A percentile compares a stretch with the other conserved stretches of the same genome.
Evolutionary conservation across 768 basidiomycete species (phyloP).

Genomic region (Scleroderma bovista): DNA sequence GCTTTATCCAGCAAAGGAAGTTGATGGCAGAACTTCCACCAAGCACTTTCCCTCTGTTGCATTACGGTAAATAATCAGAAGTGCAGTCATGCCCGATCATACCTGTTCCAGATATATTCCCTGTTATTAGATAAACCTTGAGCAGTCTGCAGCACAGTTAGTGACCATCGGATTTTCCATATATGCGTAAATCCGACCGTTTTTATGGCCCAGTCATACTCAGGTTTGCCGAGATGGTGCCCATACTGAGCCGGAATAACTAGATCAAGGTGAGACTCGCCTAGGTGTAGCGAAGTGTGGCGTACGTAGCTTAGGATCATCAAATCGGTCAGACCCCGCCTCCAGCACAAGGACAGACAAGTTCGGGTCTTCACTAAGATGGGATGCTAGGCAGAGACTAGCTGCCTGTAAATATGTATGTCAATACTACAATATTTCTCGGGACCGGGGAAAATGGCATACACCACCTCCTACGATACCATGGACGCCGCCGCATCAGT

Average conservation of each 20-base stretch:
- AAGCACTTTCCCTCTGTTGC: constrained; percentile 21
- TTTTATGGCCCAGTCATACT: constrained; percentile 19
- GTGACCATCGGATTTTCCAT: too few species aligned
- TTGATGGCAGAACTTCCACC: constrained; percentile 45
- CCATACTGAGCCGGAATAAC: constrained; percentile 29
- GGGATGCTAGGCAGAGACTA: constrained; percentile 33
- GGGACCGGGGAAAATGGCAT: neutral
- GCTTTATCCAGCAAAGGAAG: constrained; percentile 29
- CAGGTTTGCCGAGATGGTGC: constrained; percentile 19
- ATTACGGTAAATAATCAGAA: neutral
- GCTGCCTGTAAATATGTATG: constrained; percentile 20
- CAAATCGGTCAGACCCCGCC: constrained; percentile 31
- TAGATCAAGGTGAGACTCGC: neutral
- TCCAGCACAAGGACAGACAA: constrained; percentile 31
- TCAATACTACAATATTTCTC: neutral
- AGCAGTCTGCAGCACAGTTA: neutral
- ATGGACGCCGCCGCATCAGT: neutral
- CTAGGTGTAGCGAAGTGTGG: too few species aligned
- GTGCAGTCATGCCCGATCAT: neutral
- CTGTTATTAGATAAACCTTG: constrained; percentile 9
- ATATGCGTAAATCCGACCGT: constrained; percentile 4
- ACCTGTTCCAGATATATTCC: constrained; percentile 5
- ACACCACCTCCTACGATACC: neutral
- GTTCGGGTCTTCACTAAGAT: constrained; percentile 29
- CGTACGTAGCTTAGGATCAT: constrained; percentile 29